Conservation (phyloP, 352 stramenopile genomes). For the Pythium volutum region DNA sequence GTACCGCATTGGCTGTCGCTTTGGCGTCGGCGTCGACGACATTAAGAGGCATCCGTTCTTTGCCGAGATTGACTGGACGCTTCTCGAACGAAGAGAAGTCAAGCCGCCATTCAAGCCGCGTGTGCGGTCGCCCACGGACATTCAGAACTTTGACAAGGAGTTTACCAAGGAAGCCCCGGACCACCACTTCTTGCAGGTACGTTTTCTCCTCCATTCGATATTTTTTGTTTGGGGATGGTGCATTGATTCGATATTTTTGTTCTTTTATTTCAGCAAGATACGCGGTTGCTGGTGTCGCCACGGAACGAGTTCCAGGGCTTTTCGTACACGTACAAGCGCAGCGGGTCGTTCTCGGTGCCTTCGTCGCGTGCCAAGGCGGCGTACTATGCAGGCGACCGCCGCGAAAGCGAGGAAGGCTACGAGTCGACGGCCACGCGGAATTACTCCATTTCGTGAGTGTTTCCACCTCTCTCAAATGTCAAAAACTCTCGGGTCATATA, state of each 20-base stretch:
- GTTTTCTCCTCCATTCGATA: constrained; percentile 1
- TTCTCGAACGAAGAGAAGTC: constrained; percentile 61
- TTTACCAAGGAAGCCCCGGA: constrained; percentile 85
- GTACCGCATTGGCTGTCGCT: constrained; percentile 70
- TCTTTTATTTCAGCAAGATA: constrained; percentile 53
- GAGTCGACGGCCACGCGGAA: constrained; percentile 31
- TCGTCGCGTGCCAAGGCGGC: constrained; percentile 22
- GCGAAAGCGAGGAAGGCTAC: constrained; percentile 33
- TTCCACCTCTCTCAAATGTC: too few species aligned
- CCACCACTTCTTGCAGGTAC: constrained; percentile 59
- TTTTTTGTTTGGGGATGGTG: background rate
- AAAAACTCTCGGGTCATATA: background rate
- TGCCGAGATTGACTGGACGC: constrained; percentile 67
- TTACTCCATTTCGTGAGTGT: constrained; percentile 30
- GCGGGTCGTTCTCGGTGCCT: constrained; percentile 22
- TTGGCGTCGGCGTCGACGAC: constrained; percentile 57
- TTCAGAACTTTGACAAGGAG: constrained; percentile 89
- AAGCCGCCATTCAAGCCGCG: constrained; percentile 88
- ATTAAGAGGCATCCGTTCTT: constrained; percentile 86
- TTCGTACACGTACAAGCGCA: constrained; percentile 55
- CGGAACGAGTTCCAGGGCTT: constrained; percentile 88
- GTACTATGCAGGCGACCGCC: constrained; percentile 22
- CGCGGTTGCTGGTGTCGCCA: constrained; percentile 61
- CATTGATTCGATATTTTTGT: constrained; percentile 13
- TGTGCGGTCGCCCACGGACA: constrained; percentile 71